These are phyloP conservation scores for Leucosporidium yakuticum DNA, from an alignment of 768 basidiomycete genomes.

Conservation along the genomic window DNA sequence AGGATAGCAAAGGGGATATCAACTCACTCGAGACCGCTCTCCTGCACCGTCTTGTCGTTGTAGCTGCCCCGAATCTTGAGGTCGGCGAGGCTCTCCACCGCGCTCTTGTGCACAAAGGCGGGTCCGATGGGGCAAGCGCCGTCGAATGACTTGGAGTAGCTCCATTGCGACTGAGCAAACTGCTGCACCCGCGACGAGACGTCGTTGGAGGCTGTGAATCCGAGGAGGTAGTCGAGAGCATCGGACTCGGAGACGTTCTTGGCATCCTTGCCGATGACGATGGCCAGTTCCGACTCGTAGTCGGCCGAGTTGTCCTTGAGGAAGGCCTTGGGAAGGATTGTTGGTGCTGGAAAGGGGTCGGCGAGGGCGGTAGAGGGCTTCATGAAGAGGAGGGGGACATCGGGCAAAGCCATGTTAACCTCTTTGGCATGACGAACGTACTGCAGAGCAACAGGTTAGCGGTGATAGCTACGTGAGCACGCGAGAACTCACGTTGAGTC, in stretches of 20 bases:
- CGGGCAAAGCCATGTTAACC: conserved; percentile 39
- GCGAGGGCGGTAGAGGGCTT: conserved; percentile 42
- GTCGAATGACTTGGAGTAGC: conserved; percentile 39
- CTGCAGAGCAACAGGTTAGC: conserved; percentile 21
- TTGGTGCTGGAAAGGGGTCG: conserved; percentile 40
- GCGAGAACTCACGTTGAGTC: conserved; percentile 40
- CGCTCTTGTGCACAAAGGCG: conserved; percentile 32
- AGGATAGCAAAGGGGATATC: neutral
- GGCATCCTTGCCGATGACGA: conserved; percentile 43
- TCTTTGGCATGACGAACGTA: conserved; percentile 43
- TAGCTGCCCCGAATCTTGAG: conserved; percentile 33
- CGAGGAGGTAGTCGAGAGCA: conserved; percentile 44
- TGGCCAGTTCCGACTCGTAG: conserved; percentile 42
- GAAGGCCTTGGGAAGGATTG: conserved; percentile 35
- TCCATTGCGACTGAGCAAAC: conserved; percentile 37
- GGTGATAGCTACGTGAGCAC: too few relatives aligned
- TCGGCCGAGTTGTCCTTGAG: conserved; percentile 38
- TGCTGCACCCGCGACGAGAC: conserved; percentile 42
- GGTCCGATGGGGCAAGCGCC: conserved; percentile 41
- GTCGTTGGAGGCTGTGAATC: conserved; percentile 43
- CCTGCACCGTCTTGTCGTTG: conserved; percentile 42
- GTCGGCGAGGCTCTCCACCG: conserved; percentile 30
- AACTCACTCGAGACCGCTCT: conserved; percentile 41
- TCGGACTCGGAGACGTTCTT: conserved; percentile 44
- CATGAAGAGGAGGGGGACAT: conserved; percentile 42